These are phyloP conservation scores for Haberlea rhodopensis DNA, from an alignment of 257 asterid species.

Conservation along the genomic window DNA sequence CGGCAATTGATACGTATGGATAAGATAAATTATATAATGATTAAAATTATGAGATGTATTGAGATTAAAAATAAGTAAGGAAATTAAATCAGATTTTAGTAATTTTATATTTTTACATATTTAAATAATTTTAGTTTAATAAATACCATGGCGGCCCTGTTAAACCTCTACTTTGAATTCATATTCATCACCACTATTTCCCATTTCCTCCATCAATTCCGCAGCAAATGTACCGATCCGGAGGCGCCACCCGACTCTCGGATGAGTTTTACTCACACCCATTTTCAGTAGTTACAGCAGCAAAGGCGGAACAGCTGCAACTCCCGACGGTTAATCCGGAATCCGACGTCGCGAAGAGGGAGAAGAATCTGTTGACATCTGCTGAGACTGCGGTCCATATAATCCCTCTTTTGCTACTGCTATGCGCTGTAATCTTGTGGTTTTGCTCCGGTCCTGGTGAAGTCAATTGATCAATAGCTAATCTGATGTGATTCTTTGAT, in stretches of 20 bases:
- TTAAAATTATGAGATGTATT: no score
- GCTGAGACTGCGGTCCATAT: slow-evolving; percentile 69
- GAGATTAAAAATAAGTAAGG: no score
- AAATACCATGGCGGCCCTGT: no score
- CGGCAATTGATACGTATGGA: no score
- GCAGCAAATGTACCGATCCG: slow-evolving; percentile 52
- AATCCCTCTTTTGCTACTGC: slow-evolving; percentile 55
- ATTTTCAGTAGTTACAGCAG: slow-evolving; percentile 18
- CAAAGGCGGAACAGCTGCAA: slow-evolving; percentile 29
- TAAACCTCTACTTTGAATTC: no score
- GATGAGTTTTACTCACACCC: slow-evolving; percentile 55
- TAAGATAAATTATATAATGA: no score
- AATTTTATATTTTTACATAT: no score
- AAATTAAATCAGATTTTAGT: no score
- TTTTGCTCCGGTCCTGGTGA: slow-evolving; percentile 63
- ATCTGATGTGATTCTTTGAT: no score
- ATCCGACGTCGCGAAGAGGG: slow-evolving; percentile 55
- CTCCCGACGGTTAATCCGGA: slow-evolving; percentile 57
- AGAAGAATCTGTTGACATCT: slow-evolving; percentile 58
- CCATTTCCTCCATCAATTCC: not conserved
- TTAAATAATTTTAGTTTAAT: no score
- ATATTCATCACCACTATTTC: no score
- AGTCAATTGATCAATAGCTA: no score
- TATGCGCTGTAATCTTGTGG: slow-evolving; percentile 67
- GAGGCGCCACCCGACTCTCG: slow-evolving; percentile 58